Evolutionary conservation across 2,329 filamentous ascomycete genomes (phyloP), one percentile per base, ranked within the genome.

Genomic region (Zarea fungicola): DNA sequence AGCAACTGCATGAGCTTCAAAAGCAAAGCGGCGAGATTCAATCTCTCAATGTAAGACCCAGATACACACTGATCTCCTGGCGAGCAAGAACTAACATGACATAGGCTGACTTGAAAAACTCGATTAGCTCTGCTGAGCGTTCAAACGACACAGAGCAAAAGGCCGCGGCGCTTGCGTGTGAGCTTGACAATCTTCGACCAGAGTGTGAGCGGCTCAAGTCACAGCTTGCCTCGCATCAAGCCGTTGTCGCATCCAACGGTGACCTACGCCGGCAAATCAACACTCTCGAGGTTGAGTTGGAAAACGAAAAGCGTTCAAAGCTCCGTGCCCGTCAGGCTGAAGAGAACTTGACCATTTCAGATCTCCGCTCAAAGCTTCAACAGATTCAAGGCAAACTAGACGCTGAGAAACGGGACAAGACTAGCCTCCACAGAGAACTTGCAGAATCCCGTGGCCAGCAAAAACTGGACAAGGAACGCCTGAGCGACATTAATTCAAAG

Each of bases 231-330:
- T 72, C 75, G 13, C 81, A 91, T 47, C 83, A 90, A 59, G 76
- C 78, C 2, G 71, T 88, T 10, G 72, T 95, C 14, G 75, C 85
- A 2, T 89, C 95, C 62, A 96, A 95, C 64, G 74, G 92, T 39
- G 77, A 85, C 2, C 69, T 96, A 13, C 84, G 93, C 61, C 83
- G 87, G 40, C 87, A 93, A 65, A 66, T 96, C 23, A 84, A 78
- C 60, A 82, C 84, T 2, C 66, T 91, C 3, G 87, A 95, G 64
- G 83, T 89, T 36, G 87, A 95, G 58, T 75, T 96, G 2, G 88
- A 91, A 55, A 88, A 87, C 56, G 88, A 93, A 62, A 92, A 67
- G 52, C 61, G 63, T 48, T 63, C 64, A 2, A 65, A 62, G 25
- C 57, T 64, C 23, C 60, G 61, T 13, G 56, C 60, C n/a, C 57